Conservation (phyloP, 345 rosid species). For the Cardamine resedifolia region DNA sequence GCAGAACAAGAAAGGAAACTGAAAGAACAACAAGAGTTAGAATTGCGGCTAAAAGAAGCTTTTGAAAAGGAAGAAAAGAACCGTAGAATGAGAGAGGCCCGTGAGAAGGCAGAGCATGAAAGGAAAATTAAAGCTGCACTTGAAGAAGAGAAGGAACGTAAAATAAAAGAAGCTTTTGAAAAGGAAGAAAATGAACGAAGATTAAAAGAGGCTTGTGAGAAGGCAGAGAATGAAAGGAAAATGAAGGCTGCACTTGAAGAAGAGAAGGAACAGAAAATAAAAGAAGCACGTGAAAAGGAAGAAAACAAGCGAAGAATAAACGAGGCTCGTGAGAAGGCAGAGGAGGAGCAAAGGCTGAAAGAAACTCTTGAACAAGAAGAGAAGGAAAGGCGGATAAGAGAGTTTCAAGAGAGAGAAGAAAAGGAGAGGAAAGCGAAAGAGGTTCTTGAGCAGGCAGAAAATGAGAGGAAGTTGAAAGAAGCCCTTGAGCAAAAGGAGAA, state of each 20-base stretch:
- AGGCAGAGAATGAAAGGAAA: constrained; percentile 47
- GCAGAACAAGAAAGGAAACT: constrained; percentile 41
- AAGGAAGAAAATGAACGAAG: constrained; percentile 43
- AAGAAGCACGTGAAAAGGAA: constrained; percentile 35
- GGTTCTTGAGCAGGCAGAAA: constrained; percentile 42
- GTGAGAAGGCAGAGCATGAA: constrained; percentile 42
- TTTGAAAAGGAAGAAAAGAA: constrained; percentile 43
- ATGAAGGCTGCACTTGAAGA: constrained; percentile 29
- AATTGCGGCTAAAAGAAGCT: constrained; percentile 42
- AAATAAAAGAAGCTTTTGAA: constrained; percentile 33
- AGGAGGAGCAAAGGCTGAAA: constrained; percentile 42
- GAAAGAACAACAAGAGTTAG: constrained; percentile 42
- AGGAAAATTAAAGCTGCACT: constrained; percentile 36
- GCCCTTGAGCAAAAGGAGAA: constrained; percentile 39
- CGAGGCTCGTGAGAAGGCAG: constrained; percentile 44
- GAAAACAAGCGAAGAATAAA: constrained; percentile 43
- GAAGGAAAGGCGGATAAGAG: constrained; percentile 46
- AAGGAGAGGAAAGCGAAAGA: constrained; percentile 46
- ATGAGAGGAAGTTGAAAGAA: constrained; percentile 37
- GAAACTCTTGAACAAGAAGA: constrained; percentile 49
- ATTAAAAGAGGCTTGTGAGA: constrained; percentile 39
- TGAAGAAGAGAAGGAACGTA: constrained; percentile 44
- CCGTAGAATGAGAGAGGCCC: constrained; percentile 45
- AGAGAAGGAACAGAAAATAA: constrained; percentile 42
- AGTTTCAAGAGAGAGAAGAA: constrained; percentile 46